Base-by-base conservation (phyloP, 2,329 filamentous ascomycete species). In the Hypoxylon sp. region DNA sequence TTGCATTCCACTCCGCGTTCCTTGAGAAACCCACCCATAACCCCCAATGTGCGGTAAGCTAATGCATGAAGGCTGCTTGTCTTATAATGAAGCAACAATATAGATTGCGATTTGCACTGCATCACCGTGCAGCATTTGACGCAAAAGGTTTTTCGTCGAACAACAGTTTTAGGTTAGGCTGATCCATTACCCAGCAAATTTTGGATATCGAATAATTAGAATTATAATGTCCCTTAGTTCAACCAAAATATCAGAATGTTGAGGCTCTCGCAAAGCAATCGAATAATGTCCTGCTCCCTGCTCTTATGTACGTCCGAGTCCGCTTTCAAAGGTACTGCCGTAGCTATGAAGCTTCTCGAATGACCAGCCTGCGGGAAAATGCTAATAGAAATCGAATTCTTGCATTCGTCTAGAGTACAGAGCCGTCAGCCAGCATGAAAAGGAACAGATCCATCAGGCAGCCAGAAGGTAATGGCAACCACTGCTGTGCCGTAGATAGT, bases 31-130 rank as follows among this genome's bases (percentile, higher is more conserved):
- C 59, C 59, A 63, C 66, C 63, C 13, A 61, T 48, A 50, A 50
- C 56, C 41, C 36, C 53, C 21, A 34, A 25, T 52, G 11, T 51
- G 56, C 41, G 61, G 45, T 32, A 53, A 61, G 55, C 63, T 69
- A 69, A 69, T 67, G 67, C 67, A 69, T 41, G 60, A 43, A 46
- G 46, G 34, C 48, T 32, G 38, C n/a, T 46, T 36, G 41, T 61
- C 36, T 53, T 60, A 60, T 43, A 51, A 23, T 17, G 60, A 67
- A 59, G 60, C 23, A 67, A 34, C 60, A 56, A 41, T 11, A 57
- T 63, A 58, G 48, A 69, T 69, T 69, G 46, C 57, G 67, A 69
- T 69, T 67, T 67, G 43, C 60, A 66, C 45, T 30, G 58, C 55
- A 67, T 63, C 25, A 38, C 38, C 43, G 38, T 61, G 46, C 38